A percentile compares a stretch with the other conserved stretches of the same genome.
Evolutionary conservation across 2,329 filamentous ascomycete species (phyloP).

Genomic region (Ploettnerulaceae sp.): DNA sequence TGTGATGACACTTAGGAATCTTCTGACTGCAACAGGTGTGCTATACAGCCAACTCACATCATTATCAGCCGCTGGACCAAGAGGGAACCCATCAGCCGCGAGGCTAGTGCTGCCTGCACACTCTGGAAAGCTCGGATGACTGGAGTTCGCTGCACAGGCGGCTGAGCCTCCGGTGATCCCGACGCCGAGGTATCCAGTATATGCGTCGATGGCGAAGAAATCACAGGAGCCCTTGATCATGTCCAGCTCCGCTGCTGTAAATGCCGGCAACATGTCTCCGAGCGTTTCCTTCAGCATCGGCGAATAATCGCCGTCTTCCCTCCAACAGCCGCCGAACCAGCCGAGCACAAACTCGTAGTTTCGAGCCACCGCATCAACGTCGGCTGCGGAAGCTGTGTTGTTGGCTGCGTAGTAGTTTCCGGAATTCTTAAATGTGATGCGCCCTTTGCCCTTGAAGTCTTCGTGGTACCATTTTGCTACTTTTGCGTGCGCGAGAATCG

Average conservation of each 20-base stretch:
- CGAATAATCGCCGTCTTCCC: slow-evolving; percentile 45
- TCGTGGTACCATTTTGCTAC: slow-evolving; percentile 51
- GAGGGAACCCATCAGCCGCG: slow-evolving; percentile 40
- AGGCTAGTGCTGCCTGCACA: slow-evolving; percentile 33
- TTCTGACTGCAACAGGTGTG: slow-evolving; percentile 38
- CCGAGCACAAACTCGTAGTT: slow-evolving; percentile 43
- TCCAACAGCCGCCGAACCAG: slow-evolving; percentile 45
- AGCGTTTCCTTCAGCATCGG: slow-evolving; percentile 43
- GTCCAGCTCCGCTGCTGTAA: slow-evolving; percentile 45
- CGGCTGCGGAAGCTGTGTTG: slow-evolving; percentile 31
- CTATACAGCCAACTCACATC: slow-evolving; percentile 39
- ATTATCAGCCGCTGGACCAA: slow-evolving; percentile 40
- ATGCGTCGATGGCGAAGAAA: slow-evolving; percentile 54
- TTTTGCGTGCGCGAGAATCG: slow-evolving; percentile 45
- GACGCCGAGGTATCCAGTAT: slow-evolving; percentile 41
- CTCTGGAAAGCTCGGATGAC: slow-evolving; percentile 16
- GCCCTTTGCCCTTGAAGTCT: slow-evolving; percentile 46
- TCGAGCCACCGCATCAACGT: slow-evolving; percentile 29
- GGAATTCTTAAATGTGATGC: slow-evolving; percentile 43
- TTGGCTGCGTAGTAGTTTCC: slow-evolving; percentile 44
- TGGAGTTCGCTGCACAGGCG: slow-evolving; percentile 35
- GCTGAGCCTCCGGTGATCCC: slow-evolving; percentile 36
- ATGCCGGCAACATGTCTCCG: slow-evolving; percentile 39
- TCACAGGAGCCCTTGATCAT: slow-evolving; percentile 49
- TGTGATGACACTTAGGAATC: slow-evolving; percentile 40